A percentile compares a stretch with the other conserved stretches of the same genome.
Evolutionary conservation across 495 filamentous ascomycete species (phyloP).

Genomic region (Penicillium verhagenii): DNA sequence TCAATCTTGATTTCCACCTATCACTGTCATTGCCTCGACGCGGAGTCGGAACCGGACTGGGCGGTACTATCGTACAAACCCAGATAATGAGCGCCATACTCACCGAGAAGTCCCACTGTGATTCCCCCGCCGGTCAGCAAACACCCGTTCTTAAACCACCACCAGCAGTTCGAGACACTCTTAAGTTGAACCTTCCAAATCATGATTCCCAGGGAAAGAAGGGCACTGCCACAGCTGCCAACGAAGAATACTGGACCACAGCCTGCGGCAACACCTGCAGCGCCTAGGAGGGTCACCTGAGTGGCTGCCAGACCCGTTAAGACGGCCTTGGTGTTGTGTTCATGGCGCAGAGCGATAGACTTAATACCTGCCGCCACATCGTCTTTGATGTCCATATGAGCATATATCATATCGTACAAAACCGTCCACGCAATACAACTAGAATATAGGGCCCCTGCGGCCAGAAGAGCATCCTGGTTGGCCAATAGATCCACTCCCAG

Average conservation of each 20-base stretch:
- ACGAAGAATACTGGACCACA: conserved; percentile 83
- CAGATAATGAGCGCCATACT: conserved; percentile 52
- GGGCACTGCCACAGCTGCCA: conserved; percentile 81
- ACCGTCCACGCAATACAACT: conserved; percentile 94
- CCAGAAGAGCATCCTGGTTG: conserved; percentile 61
- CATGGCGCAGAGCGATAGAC: conserved; percentile 87
- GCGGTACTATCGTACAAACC: conserved; percentile 27
- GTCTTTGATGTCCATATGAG: conserved; percentile 97
- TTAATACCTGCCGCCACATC: conserved; percentile 93
- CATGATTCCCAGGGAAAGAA: conserved; percentile 75
- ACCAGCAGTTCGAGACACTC: conserved; percentile 85
- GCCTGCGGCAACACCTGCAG: conserved; percentile 69
- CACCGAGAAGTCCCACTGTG: conserved; percentile 58
- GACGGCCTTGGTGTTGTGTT: conserved; percentile 82
- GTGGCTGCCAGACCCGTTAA: conserved; percentile 70
- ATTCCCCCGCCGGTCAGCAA: conserved; percentile 69
- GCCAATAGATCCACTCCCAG: conserved; percentile 76
- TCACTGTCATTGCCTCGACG: conserved; percentile 8
- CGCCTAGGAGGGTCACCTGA: conserved; percentile 77
- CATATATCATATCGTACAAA: conserved; percentile 98
- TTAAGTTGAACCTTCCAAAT: conserved; percentile 85
- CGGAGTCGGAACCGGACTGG: conserved; percentile 7
- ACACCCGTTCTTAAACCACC: conserved; percentile 87
- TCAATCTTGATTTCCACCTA: conserved; percentile 5
- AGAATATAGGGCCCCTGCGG: conserved; percentile 73